Percentiles rank a stretch among this genome's conserved stretches.
Conservation (phyloP, 495 filamentous ascomycete species). For the Melanomma pulvis-pyrius region DNA sequence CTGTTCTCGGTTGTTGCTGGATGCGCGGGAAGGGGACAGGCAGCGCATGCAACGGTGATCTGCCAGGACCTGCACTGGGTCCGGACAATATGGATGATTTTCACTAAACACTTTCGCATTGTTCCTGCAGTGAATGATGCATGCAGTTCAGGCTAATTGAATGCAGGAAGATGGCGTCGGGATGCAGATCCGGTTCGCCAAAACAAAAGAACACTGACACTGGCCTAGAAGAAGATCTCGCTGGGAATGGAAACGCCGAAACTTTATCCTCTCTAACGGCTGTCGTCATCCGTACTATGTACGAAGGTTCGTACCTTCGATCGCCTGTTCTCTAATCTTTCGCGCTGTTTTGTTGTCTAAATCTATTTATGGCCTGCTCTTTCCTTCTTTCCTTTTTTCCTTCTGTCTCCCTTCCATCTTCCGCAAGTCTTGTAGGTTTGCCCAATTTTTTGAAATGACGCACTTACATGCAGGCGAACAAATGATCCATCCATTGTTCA, state of each 20-base stretch:
- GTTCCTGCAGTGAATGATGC: constrained; percentile 30
- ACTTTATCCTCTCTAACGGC: not conserved
- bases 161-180: not conserved
- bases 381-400: too few species aligned
- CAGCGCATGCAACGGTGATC: not conserved
- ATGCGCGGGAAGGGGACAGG: constrained; percentile 14
- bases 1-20: not conserved
- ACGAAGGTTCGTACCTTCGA: not conserved
- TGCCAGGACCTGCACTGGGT: not conserved
- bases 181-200: not conserved
- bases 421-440: not conserved
- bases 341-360: not conserved
- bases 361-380: too few species aligned
- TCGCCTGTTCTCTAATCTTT: not conserved
- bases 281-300: not conserved
- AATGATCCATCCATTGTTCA: too few species aligned
- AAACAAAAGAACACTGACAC: not conserved
- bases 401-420: not conserved
- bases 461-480: not conserved
- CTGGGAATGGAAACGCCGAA: too few species aligned
- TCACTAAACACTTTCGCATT: constrained; percentile 4
- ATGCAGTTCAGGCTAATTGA: constrained; percentile 30
- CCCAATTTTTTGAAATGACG: not conserved
- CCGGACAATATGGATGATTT: constrained; percentile 33
- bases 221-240: not conserved